Base-by-base conservation (phyloP, 495 filamentous ascomycete species). In the Tetracladium setigerum region DNA sequence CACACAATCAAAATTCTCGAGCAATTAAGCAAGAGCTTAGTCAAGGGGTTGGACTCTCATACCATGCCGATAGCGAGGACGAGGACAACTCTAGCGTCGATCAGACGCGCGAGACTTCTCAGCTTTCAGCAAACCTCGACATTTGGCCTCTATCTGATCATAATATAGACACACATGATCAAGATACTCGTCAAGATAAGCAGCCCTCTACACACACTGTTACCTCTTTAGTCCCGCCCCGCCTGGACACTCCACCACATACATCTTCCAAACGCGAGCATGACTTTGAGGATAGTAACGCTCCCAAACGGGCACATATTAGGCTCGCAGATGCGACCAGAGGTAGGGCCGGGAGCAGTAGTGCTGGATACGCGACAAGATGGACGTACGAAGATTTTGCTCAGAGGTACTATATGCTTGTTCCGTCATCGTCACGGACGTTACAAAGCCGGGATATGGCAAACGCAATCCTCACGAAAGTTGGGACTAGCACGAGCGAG, bases 361-460 rank as follows among this genome's bases (percentile, higher is more conserved):
- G 89, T 59, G 92, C 92, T 55, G 92, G 92, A 47, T 99, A 99
- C 61, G 94, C 92, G 10, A 97, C 94, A 32, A 74, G 92, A 59
- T 99, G 92, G 92, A 99, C 92, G 2, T 99, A 96, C 62, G 94
- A 99, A 62, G 92, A 97, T 62, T 99, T 99, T 66, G 92, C 92
- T 7, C 70, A 95, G 45, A 82, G 92, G 50, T 99, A 99, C 69
- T 99, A 99, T 67, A 95, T 99, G 87, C 72, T 99, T 50, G 87
- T 95, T 39, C 90, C 86, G 31, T 97, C 94, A 6, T 72, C 78
- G 24, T 77, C 85, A 47, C 95, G 92, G 90, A 95, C 88, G 16
- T 83, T 86, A 0, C 90, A 96, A 59, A 95, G 97, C 53, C 74
- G 89, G 27, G 73, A 89, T 41, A 94, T 99, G 82, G 94, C 89